phyloP scores from a whole-genome alignment of 225 moss, liverwort and hornwort species.

The Lunularia cruciata region DNA sequence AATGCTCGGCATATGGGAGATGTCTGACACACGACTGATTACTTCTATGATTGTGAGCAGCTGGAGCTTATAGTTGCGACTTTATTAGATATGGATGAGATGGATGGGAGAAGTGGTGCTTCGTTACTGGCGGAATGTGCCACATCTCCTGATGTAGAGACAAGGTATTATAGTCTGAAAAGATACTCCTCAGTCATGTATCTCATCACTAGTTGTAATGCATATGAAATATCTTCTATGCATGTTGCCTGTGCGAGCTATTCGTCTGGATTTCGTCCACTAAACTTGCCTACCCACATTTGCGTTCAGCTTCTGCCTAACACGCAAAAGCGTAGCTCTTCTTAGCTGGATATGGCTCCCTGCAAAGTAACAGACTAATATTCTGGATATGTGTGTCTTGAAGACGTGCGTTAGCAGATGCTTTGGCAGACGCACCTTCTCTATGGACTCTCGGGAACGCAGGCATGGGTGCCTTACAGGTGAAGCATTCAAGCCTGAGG shows the following conservation, averaged over 20 bases:
- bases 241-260: too few relatives aligned
- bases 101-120: constrained; percentile 84
- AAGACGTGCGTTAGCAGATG: constrained; percentile 85
- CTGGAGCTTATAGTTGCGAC: constrained; percentile 88
- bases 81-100: constrained; percentile 90
- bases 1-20: too few relatives aligned
- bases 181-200: too few relatives aligned
- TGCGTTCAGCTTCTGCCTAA: too few relatives aligned
- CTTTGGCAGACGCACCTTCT: constrained; percentile 84
- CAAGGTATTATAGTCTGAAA: too few relatives aligned
- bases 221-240: too few relatives aligned
- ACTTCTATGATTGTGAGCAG: constrained; percentile 33
- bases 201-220: too few relatives aligned
- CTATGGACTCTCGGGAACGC: constrained; percentile 92
- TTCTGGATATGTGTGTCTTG: background rate
- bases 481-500: constrained; percentile 5
- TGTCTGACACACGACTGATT: too few relatives aligned
- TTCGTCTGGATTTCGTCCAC: too few relatives aligned
- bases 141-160: constrained; percentile 88
- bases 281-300: too few relatives aligned
- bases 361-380: too few relatives aligned
- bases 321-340: too few relatives aligned
- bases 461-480: constrained; percentile 94
- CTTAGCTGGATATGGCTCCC: background rate
- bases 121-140: constrained; percentile 77